Conservation (phyloP, 2,329 filamentous ascomycete genomes). For the Calonectria pseudoreteaudii region DNA sequence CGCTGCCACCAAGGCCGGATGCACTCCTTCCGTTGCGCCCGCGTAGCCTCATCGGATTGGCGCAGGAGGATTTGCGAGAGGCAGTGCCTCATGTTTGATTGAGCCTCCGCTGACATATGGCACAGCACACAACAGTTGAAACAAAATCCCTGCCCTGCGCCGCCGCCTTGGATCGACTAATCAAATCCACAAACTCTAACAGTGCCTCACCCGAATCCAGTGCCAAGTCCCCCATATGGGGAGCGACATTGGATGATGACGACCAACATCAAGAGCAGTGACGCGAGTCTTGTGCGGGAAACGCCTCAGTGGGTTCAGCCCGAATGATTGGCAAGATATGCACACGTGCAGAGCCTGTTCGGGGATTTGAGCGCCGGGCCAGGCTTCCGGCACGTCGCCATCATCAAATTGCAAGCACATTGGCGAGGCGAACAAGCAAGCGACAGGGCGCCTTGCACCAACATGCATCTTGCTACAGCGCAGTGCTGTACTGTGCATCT, state of each 20-base stretch:
- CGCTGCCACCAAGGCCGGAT: neutral
- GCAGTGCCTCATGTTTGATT: conserved; percentile 11
- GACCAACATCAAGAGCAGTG: neutral
- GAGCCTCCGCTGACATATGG: conserved; percentile 3
- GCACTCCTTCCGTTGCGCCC: conserved; percentile 2
- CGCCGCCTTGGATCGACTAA: conserved; percentile 8
- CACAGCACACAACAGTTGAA: conserved; percentile 5
- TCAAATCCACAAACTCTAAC: conserved; percentile 10
- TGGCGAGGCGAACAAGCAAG: neutral
- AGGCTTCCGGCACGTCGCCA: neutral
- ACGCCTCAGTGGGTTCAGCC: conserved; percentile 7
- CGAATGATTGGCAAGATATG: neutral
- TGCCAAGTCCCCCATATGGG: neutral
- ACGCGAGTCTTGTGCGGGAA: neutral
- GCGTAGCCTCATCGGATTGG: conserved; percentile 2
- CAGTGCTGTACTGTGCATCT: neutral
- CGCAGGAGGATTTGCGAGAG: neutral
- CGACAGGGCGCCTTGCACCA: neutral
- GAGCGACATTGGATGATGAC: conserved; percentile 3
- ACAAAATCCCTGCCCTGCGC: conserved; percentile 9
- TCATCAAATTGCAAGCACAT: neutral
- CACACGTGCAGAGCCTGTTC: neutral
- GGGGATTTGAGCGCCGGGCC: neutral
- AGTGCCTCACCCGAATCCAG: neutral
- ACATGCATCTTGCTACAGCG: neutral